Percentiles rank a stretch among this genome's conserved stretches.
These are phyloP conservation scores for Penicillium sp. DNA, from an alignment of 2,329 filamentous ascomycete genomes.

Conservation along the genomic window DNA sequence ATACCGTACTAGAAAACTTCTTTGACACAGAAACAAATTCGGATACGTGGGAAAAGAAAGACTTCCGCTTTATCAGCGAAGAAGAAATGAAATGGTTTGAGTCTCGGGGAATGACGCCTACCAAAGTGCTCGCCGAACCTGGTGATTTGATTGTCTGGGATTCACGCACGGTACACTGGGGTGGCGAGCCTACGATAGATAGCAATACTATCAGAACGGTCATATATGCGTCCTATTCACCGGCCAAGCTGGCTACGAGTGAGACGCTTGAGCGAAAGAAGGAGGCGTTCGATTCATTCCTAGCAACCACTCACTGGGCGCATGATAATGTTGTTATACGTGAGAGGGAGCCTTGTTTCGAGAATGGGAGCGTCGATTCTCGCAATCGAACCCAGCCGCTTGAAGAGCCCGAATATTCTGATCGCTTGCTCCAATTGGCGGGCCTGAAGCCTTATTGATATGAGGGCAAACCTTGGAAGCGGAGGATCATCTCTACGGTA, in stretches of 20 bases:
- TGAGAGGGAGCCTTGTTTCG: constrained; percentile 8
- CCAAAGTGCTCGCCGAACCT: constrained; percentile 47
- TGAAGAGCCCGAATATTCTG: constrained; percentile 16
- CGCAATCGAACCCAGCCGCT: constrained; percentile 16
- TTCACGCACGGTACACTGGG: constrained; percentile 31
- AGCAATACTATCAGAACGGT: constrained; percentile 26
- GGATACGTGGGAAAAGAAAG: constrained; percentile 17
- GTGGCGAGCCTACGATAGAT: constrained; percentile 22
- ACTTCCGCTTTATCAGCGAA: constrained; percentile 28
- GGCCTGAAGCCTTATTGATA: constrained; percentile 15
- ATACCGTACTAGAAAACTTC: constrained; percentile 33
- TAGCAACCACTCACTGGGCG: constrained; percentile 23
- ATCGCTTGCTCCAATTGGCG: constrained; percentile 15
- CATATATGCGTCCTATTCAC: constrained; percentile 27
- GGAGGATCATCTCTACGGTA: too few species aligned
- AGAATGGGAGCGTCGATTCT: constrained; percentile 15
- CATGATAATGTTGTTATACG: constrained; percentile 24
- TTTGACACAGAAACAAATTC: constrained; percentile 33
- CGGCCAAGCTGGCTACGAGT: constrained; percentile 10
- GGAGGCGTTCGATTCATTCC: constrained; percentile 19
- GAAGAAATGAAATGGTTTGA: constrained; percentile 37
- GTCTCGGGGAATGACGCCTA: constrained; percentile 26
- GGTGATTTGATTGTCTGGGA: constrained; percentile 51
- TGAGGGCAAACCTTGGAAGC: too few species aligned
- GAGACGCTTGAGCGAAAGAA: constrained; percentile 14